phyloP scores from a whole-genome alignment of 208 protist species.

The Tritrichomonas musculus region DNA sequence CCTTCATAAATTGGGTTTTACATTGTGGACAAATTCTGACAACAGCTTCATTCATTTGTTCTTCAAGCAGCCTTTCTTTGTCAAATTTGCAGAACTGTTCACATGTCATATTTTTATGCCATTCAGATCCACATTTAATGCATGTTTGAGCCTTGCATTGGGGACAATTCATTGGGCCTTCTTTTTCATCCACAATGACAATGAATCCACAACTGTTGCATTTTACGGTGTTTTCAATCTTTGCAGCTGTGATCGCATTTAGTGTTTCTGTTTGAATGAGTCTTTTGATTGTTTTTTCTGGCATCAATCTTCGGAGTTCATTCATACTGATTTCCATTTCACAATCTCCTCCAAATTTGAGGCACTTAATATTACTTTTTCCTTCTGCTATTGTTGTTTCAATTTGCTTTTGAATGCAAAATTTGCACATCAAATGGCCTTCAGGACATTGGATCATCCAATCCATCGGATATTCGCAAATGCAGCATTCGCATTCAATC shows the following conservation, averaged over 20 bases:
- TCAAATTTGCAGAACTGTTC: neutral
- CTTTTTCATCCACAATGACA: neutral
- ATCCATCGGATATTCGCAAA: conserved; percentile 4
- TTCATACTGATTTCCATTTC: neutral
- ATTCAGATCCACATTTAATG: neutral
- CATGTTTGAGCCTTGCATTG: neutral
- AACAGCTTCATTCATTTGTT: conserved; percentile 1
- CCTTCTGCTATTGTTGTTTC: conserved; percentile 27
- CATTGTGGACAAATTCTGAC: conserved; percentile 1
- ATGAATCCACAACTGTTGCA: neutral
- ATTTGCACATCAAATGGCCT: neutral
- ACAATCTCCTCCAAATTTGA: neutral
- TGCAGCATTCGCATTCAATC: neutral
- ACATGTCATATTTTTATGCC: neutral
- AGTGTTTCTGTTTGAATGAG: neutral
- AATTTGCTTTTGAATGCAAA: neutral
- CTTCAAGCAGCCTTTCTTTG: neutral
- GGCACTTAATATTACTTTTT: neutral
- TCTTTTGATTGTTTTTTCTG: neutral
- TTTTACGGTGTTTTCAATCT: neutral
- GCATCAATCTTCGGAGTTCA: neutral
- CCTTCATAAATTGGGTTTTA: neutral
- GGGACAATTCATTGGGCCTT: neutral
- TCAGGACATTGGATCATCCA: neutral
- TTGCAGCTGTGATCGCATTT: neutral